Evolutionary conservation across 2,329 filamentous ascomycete species (phyloP), one percentile per base, ranked within the genome.

Genomic region (Aspergillus amoenus): DNA sequence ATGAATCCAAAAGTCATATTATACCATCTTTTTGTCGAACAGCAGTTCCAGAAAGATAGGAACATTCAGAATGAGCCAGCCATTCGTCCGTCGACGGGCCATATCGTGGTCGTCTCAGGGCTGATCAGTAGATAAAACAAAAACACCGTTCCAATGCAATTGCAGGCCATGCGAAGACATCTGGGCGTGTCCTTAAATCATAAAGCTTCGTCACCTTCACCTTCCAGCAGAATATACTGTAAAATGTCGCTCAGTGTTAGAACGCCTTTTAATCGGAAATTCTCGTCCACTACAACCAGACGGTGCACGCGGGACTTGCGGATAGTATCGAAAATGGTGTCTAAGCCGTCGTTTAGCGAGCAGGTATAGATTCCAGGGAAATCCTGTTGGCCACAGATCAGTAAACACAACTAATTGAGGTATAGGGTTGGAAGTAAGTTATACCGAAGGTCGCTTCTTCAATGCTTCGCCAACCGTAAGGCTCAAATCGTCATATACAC

Each of bases 281-380:
- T 84, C 64, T 97, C 92, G 73, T 99, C 93, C 57, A 99, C 90
- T 48, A 99, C 89, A 56, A 97, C 88, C 63, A 99, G 81, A 61
- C 94, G 85, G 76, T 99, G 94, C 27, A 99, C 93, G 60, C 95
- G 85, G 45, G 93, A 96, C 77, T 93, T 95, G 64, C 93, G 90
- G 65, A 99, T 90, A 1, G 94, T 97, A 73, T 97, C 93, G 73
- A 97, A 97, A 65, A 99, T 94, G 11, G 93, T 93, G 72, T 96
- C 93, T 49, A 99, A 83, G 55, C 93, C 88, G 75, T 99, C 94
- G 61, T 95, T 88, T 61, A 94, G 83, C 45, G 88, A 91, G 79
- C 94, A 99, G 0, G 93, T 97, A 76, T 97, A 97, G 62, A 99
- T 97, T 43, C 95, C 94, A 0, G 92, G 89, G 69, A 96, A 97